Evolutionary conservation across 2,329 filamentous ascomycete species (phyloP), one percentile per base, ranked within the genome.

Genomic region (Colletotrichum karsti): DNA sequence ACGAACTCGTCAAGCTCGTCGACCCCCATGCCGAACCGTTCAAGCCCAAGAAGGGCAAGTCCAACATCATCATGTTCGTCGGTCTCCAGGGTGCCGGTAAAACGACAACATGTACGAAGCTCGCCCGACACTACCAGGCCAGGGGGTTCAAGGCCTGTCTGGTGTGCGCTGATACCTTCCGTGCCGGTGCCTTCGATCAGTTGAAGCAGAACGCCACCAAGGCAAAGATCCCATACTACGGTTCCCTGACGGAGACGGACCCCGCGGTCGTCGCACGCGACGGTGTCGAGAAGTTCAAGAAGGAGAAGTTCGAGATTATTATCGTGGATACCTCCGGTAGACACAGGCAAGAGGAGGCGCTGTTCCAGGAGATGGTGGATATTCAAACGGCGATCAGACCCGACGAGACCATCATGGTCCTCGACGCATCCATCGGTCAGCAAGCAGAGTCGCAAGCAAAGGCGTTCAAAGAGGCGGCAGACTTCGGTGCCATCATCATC

Each of bases 31-130:
- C 93, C 74, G 95, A 97, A 72, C 92, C 95, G 0, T 99, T 97
- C 86, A 96, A 97, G 79, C 95, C 95, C 22, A 97, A 97, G 84
- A 99, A 98, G 83, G 94, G 95, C 72, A 96, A 94, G 79, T 87
- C 92, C 71, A 99, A 98, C 80, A 93, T 99, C 77, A 98, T 99
- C 81, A 99, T 99, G 96, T 98, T 99, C 79, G 96, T 99, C 70
- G 96, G 96, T 83, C 87, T 99, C 54, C 96, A 99, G 81, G 96
- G 96, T 85, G 94, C 95, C 5, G 96, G 96, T 80, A 99, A 99
- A 82, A 99, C 96, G 24, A 99, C 96, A 2, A 97, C 95, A 12
- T 98, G 96, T 87, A 99, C 96, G 42, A 99, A 99, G 82, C 86
- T 99, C 71, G 96, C 96, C 18, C 86, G 95, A 66, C 95, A 97